Evolutionary conservation across 805 yeast genomes (phyloP).

Genomic region (Lachancea sp.): DNA sequence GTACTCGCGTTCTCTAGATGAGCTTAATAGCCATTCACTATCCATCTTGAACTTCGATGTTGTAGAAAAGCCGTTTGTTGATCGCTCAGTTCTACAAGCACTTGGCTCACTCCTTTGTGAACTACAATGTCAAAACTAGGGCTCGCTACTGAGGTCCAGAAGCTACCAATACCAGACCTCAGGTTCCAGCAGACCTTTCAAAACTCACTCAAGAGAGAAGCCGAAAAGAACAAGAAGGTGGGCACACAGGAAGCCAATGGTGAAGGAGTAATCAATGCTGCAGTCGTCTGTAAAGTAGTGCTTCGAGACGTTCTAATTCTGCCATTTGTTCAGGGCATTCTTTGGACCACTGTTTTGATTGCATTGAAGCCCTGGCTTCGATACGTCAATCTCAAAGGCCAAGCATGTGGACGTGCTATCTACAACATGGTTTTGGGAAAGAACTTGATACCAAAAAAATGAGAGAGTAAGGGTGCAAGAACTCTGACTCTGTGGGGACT

Average conservation of each 20-base stretch:
- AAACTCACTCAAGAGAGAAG: conserved; percentile 32
- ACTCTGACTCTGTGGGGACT: not conserved
- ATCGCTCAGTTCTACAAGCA: no score
- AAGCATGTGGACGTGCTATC: conserved; percentile 20
- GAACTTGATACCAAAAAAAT: conserved; percentile 7
- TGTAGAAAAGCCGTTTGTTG: no score
- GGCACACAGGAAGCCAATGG: conserved; percentile 6
- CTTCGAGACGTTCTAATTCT: conserved; percentile 45
- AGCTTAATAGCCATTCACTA: not conserved
- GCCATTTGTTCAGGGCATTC: conserved; percentile 49
- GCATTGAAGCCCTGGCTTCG: conserved; percentile 34
- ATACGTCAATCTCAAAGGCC: conserved; percentile 21
- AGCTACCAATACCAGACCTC: conserved; percentile 47
- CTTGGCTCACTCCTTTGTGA: no score
- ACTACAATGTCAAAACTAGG: not conserved
- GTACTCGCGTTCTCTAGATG: not conserved
- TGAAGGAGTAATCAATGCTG: conserved; percentile 33
- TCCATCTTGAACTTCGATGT: no score
- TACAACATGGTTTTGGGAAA: conserved; percentile 15
- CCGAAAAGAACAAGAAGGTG: conserved; percentile 15
- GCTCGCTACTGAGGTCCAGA: not conserved
- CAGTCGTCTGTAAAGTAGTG: conserved; percentile 41
- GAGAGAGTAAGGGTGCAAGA: not conserved
- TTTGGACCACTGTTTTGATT: conserved; percentile 40
- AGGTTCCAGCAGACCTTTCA: conserved; percentile 60